phyloP scores from a whole-genome alignment of 306 rosid genomes.

The Boehmeria nivea region DNA sequence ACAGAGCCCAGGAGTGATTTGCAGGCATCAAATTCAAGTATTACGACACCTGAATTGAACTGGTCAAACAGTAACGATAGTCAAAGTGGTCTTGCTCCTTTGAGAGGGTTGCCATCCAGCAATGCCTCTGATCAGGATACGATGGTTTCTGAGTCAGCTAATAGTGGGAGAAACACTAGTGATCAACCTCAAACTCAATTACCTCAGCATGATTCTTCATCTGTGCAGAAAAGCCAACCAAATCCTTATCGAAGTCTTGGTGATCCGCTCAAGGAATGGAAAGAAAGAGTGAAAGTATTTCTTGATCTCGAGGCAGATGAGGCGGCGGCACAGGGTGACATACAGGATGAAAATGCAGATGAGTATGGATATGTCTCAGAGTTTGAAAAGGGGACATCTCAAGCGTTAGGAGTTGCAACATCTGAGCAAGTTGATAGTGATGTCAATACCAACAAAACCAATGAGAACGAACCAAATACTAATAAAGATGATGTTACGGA shows the following conservation, averaged over 20 bases:
- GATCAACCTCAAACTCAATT: slow-evolving; percentile 34
- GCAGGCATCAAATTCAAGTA: slow-evolving; percentile 38
- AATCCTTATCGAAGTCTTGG: slow-evolving; percentile 75
- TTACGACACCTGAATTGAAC: slow-evolving; percentile 43
- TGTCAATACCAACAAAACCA: slow-evolving; percentile 30
- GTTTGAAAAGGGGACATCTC: slow-evolving; percentile 71
- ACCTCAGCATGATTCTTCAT: slow-evolving; percentile 37
- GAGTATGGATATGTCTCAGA: slow-evolving; percentile 82
- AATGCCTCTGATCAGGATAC: slow-evolving; percentile 51
- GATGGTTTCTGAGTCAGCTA: slow-evolving; percentile 49
- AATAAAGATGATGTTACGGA: slow-evolving; percentile 30
- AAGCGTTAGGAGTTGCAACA: slow-evolving; percentile 89
- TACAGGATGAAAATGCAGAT: slow-evolving; percentile 60
- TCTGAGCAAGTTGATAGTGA: slow-evolving; percentile 64
- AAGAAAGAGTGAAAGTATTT: slow-evolving; percentile 61
- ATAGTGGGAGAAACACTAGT: slow-evolving; percentile 46
- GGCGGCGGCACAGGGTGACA: slow-evolving; percentile 37
- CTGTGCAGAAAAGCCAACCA: slow-evolving; percentile 46
- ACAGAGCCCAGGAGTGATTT: slow-evolving; percentile 44
- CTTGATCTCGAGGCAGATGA: slow-evolving; percentile 53
- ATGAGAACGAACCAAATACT: slow-evolving; percentile 31
- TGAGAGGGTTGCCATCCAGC: slow-evolving; percentile 53
- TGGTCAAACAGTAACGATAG: slow-evolving; percentile 36
- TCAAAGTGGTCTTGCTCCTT: slow-evolving; percentile 39
- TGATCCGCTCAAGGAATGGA: slow-evolving; percentile 65